Evolutionary conservation across 2,329 filamentous ascomycete species (phyloP).

Genomic region (Microthyrium microscopicum): DNA sequence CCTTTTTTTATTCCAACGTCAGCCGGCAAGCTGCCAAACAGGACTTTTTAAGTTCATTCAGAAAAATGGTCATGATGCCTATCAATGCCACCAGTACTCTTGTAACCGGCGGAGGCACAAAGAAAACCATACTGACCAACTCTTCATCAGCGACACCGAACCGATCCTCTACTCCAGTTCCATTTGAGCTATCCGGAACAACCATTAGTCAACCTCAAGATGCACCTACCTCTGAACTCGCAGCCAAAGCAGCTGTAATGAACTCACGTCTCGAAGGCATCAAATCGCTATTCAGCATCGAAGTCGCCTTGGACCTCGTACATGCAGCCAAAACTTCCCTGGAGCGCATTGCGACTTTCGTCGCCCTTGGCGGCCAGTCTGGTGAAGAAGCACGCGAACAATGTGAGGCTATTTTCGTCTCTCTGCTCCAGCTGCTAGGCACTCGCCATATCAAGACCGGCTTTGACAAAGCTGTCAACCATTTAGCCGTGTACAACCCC

Average conservation of each 20-base stretch:
- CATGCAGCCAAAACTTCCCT: slow-evolving; percentile 78
- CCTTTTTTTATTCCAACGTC: slow-evolving; percentile 89
- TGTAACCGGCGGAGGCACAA: slow-evolving; percentile 28
- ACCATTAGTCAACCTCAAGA: slow-evolving; percentile 12
- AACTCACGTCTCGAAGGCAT: slow-evolving; percentile 88
- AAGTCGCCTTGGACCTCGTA: slow-evolving; percentile 78
- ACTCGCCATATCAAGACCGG: slow-evolving; percentile 78
- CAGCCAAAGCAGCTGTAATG: slow-evolving; percentile 96
- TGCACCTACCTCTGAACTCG: slow-evolving; percentile 75
- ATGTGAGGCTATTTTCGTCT: slow-evolving; percentile 78
- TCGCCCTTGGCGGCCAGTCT: slow-evolving; percentile 59
- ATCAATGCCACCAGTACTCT: slow-evolving; percentile 65
- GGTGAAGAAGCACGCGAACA: slow-evolving; percentile 75
- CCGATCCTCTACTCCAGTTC: slow-evolving; percentile 8
- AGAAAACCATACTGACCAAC: slow-evolving; percentile 18
- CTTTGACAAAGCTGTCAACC: slow-evolving; percentile 81
- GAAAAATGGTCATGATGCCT: slow-evolving; percentile 98
- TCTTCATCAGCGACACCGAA: slow-evolving; percentile 15
- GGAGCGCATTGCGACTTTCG: slow-evolving; percentile 70
- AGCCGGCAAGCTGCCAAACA: slow-evolving; percentile 91
- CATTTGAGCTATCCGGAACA: slow-evolving; percentile 6
- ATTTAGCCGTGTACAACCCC: slow-evolving; percentile 82
- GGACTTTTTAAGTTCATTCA: slow-evolving; percentile 91
- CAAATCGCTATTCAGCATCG: slow-evolving; percentile 86
- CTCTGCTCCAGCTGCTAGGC: slow-evolving; percentile 68